A percentile compares a stretch with the other conserved stretches of the same genome.
Conservation (phyloP, 768 basidiomycete genomes). For the Rhodotorula sphaerocarpa region DNA sequence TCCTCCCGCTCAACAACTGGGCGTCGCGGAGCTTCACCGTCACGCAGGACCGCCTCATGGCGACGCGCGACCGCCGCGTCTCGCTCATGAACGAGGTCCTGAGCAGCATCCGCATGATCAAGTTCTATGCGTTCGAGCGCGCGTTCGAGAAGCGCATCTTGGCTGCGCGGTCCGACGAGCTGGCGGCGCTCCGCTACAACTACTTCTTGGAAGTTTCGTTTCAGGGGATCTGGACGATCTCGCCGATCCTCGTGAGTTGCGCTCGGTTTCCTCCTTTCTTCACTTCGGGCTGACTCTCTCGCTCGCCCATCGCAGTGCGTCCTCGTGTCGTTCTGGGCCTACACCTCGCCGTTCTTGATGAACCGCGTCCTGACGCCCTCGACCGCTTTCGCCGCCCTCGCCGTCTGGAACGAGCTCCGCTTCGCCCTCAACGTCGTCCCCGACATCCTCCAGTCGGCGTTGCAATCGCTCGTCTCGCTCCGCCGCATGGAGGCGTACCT, state of each 20-base stretch:
- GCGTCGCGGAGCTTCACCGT: constrained; percentile 35
- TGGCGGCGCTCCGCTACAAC: constrained; percentile 31
- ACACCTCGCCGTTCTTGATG: constrained; percentile 36
- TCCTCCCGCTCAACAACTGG: constrained; percentile 40
- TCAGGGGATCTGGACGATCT: constrained; percentile 36
- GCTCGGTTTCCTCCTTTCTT: constrained; percentile 39
- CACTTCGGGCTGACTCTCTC: constrained; percentile 37
- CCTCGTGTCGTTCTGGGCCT: constrained; percentile 41
- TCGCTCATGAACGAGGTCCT: constrained; percentile 42
- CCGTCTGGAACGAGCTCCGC: constrained; percentile 47
- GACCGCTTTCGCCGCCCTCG: constrained; percentile 46
- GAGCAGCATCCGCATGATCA: constrained; percentile 42
- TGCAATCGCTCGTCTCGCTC: constrained; percentile 40
- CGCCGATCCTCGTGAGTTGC: constrained; percentile 41
- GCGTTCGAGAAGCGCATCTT: constrained; percentile 36
- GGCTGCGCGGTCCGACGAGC: constrained; percentile 30
- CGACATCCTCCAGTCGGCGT: constrained; percentile 27
- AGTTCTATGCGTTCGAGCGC: constrained; percentile 34
- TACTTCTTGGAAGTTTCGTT: constrained; percentile 32
- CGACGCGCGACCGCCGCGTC: constrained; percentile 38
- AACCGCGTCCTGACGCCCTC: constrained; percentile 39
- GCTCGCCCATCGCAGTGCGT: constrained; percentile 33
- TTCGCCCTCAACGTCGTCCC: constrained; percentile 34
- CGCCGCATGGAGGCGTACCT: constrained; percentile 44
- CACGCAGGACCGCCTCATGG: constrained; percentile 42